A percentile compares a stretch with the other conserved stretches of the same genome.
Evolutionary conservation across 495 filamentous ascomycete genomes (phyloP).

Genomic region (Neurospora sp.): DNA sequence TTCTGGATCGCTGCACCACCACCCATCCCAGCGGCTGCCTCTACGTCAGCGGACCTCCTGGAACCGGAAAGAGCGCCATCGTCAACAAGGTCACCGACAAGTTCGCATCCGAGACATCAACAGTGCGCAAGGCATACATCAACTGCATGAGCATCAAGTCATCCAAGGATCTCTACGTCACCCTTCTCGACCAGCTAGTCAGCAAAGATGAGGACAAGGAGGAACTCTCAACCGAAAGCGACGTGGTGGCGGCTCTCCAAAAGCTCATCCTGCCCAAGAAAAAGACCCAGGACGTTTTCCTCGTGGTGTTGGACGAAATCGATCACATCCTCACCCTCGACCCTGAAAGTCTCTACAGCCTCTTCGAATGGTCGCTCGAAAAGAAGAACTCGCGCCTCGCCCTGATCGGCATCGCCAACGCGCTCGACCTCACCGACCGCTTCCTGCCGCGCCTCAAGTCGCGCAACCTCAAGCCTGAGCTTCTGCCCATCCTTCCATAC

Average conservation of each 20-base stretch:
- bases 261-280: constrained; percentile 53
- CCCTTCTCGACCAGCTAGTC: constrained; percentile 46
- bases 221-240: constrained; percentile 24
- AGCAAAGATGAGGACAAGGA: constrained; percentile 22
- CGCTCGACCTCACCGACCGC: constrained; percentile 87
- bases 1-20: constrained; percentile 54
- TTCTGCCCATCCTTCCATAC: constrained; percentile 91
- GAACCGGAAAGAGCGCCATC: constrained; percentile 93
- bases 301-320: constrained; percentile 88
- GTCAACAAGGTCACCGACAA: constrained; percentile 65
- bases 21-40: constrained; percentile 65
- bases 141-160: constrained; percentile 95
- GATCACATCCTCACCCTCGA: constrained; percentile 86
- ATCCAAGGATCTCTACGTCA: constrained; percentile 69
- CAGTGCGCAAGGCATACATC: constrained; percentile 61
- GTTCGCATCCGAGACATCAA: constrained; percentile 33
- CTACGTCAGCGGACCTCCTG: constrained; percentile 91
- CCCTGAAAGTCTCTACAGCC: constrained; percentile 70
- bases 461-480: constrained; percentile 75
- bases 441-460: constrained; percentile 91
- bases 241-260: constrained; percentile 50
- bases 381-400: constrained; percentile 59
- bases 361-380: constrained; percentile 90
- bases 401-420: constrained; percentile 91
- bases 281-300: constrained; percentile 45